phyloP scores from a whole-genome alignment of 2,329 filamentous ascomycete genomes.

The Nothophoma quercina region DNA sequence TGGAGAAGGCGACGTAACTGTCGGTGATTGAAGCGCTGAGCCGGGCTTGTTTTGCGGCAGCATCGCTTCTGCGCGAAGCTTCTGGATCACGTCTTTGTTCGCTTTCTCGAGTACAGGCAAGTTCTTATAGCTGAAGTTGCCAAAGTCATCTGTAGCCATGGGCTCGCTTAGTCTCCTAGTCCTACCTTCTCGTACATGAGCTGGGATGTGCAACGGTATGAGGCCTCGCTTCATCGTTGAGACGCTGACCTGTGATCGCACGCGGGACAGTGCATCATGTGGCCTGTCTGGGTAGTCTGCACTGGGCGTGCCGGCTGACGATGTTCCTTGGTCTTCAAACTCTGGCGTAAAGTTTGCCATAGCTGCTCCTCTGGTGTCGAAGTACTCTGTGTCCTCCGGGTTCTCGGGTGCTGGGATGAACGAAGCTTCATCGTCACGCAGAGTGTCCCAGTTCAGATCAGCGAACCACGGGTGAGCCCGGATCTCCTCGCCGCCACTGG shows the following conservation, averaged over 20 bases:
- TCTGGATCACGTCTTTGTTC: constrained; percentile 98
- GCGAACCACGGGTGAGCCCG: constrained; percentile 88
- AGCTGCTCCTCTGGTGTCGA: constrained; percentile 89
- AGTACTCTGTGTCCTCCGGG: constrained; percentile 97
- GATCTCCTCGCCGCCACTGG: constrained; percentile 89
- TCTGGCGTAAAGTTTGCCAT: constrained; percentile 93
- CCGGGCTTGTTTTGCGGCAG: constrained; percentile 66
- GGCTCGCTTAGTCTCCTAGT: constrained; percentile 90
- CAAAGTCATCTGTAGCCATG: constrained; percentile 88
- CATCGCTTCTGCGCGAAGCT: constrained; percentile 89
- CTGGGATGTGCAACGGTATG: constrained; percentile 95
- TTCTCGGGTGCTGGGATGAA: constrained; percentile 94
- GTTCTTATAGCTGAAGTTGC: constrained; percentile 96
- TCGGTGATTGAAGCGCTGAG: constrained; percentile 52
- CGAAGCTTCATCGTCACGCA: constrained; percentile 94
- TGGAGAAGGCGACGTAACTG: constrained; percentile 63
- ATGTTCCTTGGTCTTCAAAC: constrained; percentile 85
- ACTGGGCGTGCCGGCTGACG: constrained; percentile 72
- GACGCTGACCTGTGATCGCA: constrained; percentile 80
- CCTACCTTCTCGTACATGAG: constrained; percentile 91
- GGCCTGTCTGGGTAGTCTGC: constrained; percentile 87
- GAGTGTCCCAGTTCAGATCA: constrained; percentile 84
- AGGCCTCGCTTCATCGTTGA: constrained; percentile 87
- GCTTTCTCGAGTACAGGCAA: constrained; percentile 95
- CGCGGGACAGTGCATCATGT: constrained; percentile 91